Percentiles rank a stretch among this genome's conserved stretches.
These are phyloP conservation scores for Podospora bellae-mahoneyi DNA, from an alignment of 495 filamentous ascomycete species.

Conservation along the genomic window DNA sequence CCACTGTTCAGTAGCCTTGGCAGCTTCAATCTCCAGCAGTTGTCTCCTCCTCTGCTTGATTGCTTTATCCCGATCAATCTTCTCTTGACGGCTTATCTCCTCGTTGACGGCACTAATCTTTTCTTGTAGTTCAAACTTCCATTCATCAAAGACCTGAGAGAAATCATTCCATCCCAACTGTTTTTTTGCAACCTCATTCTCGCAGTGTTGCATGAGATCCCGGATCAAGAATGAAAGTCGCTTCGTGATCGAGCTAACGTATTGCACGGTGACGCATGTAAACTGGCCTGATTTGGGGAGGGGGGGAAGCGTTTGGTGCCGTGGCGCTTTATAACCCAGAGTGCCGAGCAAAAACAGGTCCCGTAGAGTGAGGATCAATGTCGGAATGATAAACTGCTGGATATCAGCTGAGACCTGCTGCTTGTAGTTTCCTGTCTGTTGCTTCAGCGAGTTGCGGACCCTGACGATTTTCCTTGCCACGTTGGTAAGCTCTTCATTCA, in stretches of 20 bases:
- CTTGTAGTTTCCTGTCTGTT: neutral
- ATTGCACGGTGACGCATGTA: slow-evolving; percentile 10
- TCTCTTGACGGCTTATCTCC: neutral
- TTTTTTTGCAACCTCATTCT: neutral
- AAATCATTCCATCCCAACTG: slow-evolving; percentile 4
- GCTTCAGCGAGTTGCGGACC: neutral
- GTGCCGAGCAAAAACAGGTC: slow-evolving; percentile 15
- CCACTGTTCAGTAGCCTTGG: neutral
- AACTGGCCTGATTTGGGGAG: slow-evolving; percentile 5
- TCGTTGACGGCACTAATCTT: slow-evolving; percentile 14
- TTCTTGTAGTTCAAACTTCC: slow-evolving; percentile 7
- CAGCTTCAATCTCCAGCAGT: neutral
- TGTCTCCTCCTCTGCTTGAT: slow-evolving; percentile 1
- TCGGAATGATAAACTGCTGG: slow-evolving; percentile 13
- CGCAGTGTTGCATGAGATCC: neutral
- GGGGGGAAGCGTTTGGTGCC: neutral
- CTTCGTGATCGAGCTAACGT: slow-evolving; percentile 4
- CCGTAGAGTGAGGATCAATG: slow-evolving; percentile 15
- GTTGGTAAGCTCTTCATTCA: neutral
- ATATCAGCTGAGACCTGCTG: neutral
- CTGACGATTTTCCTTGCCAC: neutral
- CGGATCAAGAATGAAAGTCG: slow-evolving; percentile 14
- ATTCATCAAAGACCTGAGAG: slow-evolving; percentile 2
- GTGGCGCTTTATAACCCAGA: neutral
- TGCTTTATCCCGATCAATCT: slow-evolving; percentile 6